Percentiles rank a stretch among this genome's conserved stretches.
Conservation (phyloP, 2,329 filamentous ascomycete genomes). For the Exophiala lecanii-corni region DNA sequence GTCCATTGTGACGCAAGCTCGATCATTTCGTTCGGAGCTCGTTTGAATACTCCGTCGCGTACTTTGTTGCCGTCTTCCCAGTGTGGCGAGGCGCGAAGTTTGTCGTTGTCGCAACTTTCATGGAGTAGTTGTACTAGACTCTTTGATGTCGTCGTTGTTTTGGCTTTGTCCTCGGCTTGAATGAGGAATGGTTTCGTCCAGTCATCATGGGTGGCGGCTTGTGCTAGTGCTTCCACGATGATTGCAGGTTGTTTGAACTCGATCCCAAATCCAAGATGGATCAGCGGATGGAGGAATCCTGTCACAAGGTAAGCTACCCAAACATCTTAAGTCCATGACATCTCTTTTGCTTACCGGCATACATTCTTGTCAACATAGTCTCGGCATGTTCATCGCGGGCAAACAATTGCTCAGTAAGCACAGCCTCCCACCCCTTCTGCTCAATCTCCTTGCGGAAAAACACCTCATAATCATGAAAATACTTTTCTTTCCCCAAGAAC, state of each 20-base stretch:
- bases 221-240: constrained; percentile 70
- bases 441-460: constrained; percentile 76
- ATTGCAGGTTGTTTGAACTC: constrained; percentile 73
- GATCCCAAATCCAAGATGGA: constrained; percentile 76
- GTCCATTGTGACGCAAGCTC: constrained; percentile 55
- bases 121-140: constrained; percentile 58
- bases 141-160: constrained; percentile 26
- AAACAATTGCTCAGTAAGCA: constrained; percentile 57
- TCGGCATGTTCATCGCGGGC: constrained; percentile 60
- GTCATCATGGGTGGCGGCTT: constrained; percentile 60
- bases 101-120: constrained; percentile 53
- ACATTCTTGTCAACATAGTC: constrained; percentile 65
- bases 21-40: constrained; percentile 61
- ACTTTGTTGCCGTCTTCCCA: constrained; percentile 60
- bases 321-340: constrained; percentile 1
- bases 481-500: constrained; percentile 58
- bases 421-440: constrained; percentile 52
- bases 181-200: constrained; percentile 27
- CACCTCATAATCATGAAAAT: constrained; percentile 69
- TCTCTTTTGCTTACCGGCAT: constrained; percentile 55
- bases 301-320: not conserved
- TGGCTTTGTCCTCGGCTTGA: constrained; percentile 47
- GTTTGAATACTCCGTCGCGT: constrained; percentile 61
- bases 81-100: constrained; percentile 51
- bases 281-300: constrained; percentile 69